Evolutionary conservation across 352 stramenopile genomes (phyloP).

Genomic region (Phytophthora kernoviae): DNA sequence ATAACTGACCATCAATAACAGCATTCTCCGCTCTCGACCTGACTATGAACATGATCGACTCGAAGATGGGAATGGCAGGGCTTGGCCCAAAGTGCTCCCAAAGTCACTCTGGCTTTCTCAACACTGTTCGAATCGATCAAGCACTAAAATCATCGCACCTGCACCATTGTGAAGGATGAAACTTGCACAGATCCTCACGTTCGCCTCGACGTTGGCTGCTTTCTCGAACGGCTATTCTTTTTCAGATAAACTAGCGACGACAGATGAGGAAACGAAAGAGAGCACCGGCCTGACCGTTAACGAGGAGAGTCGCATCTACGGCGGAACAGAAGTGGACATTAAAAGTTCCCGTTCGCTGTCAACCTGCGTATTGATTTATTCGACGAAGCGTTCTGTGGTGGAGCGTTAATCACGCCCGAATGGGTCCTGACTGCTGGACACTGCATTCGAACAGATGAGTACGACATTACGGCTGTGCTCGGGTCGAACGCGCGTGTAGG

Average conservation of each 20-base stretch:
- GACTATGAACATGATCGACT: too few species aligned
- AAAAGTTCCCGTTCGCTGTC: slow-evolving; percentile 57
- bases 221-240: slow-evolving; percentile 24
- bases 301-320: slow-evolving; percentile 65
- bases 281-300: slow-evolving; percentile 25
- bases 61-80: too few species aligned
- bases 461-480: slow-evolving; percentile 22
- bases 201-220: slow-evolving; percentile 5
- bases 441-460: slow-evolving; percentile 47
- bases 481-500: slow-evolving; percentile 19
- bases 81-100: slow-evolving; percentile 4
- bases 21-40: too few species aligned
- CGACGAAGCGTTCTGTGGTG: slow-evolving; percentile 59
- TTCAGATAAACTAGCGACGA: slow-evolving; percentile 18
- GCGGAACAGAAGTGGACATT: slow-evolving; percentile 55
- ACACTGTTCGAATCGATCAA: slow-evolving; percentile 2
- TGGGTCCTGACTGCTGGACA: slow-evolving; percentile 75
- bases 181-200: slow-evolving; percentile 9
- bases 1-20: too few species aligned
- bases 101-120: too few species aligned
- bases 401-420: slow-evolving; percentile 54
- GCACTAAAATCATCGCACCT: background rate
- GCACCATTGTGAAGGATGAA: slow-evolving; percentile 21
- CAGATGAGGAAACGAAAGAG: slow-evolving; percentile 14
- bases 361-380: slow-evolving; percentile 49